Evolutionary conservation across 75 land plant species (phyloP), one percentile per base, ranked within the genome.

Genomic region (Picea glauca): DNA sequence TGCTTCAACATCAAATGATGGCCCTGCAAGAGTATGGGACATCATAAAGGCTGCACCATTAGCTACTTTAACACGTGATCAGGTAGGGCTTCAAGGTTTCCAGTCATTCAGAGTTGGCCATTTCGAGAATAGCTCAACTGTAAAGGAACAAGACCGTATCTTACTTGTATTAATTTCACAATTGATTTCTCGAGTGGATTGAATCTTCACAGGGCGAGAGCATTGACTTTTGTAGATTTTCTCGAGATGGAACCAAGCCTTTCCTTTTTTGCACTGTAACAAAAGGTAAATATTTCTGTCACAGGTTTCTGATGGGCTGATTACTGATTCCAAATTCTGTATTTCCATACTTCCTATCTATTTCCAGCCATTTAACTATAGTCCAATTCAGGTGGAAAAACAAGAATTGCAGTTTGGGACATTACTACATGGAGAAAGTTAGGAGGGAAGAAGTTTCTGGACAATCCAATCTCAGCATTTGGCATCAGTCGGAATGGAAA

Each of bases 21-120:
- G 96, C 59, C 81, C 90, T 54, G 93, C 91, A 68, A 90, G 98
- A 84, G 83, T 97, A 66, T 97, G 99, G 99, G 87, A 89, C 30
- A 76, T 76, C 63, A 88, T 76, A 77, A 91, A 89, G 76, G 89
- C 86, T 76, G 80, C 80, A 78, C 91, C 89, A 21, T 66, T 89
- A 75, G 80, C 83, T 4, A 65, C 86, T 61, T 89, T 91, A 81
- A 76, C 87, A 50, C 89, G 93, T 18, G 78, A 74, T 23, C 38
- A 89, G 79, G 93, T 91, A 85, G 59, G 60, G n/a, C 67, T 35
- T 35, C 5, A 62, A 68, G 43, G n/a, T 21, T 20, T 80, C 33
- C 40, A 8, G 23, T 40, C 72, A 50, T 9, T 2, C 17, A 40
- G 11, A 40, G 72, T 35, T 68, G 54, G 11, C n/a, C 0, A 15